Percentiles rank a stretch among this genome's conserved stretches.
Evolutionary conservation across 257 asterid genomes (phyloP).

Genomic region (Przewalskia tangutica): DNA sequence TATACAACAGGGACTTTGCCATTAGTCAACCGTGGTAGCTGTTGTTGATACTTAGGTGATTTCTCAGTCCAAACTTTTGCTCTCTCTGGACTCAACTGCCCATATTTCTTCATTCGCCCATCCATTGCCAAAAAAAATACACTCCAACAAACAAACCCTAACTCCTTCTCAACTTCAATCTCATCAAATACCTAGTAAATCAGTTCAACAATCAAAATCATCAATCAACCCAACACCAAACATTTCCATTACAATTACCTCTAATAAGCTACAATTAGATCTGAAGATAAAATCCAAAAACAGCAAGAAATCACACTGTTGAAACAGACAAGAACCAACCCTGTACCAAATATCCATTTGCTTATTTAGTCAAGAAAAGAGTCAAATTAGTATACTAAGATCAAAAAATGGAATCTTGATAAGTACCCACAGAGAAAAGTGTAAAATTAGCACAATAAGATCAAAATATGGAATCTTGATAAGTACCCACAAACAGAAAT

Average conservation of each 20-base stretch:
- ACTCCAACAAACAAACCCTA: neutral
- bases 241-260: neutral
- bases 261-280: neutral
- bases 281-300: neutral
- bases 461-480: too few relatives aligned
- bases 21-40: conserved; percentile 20
- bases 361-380: neutral
- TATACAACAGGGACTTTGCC: conserved; percentile 63
- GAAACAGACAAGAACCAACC: neutral
- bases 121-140: conserved; percentile 23
- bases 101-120: conserved; percentile 49
- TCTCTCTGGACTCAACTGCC: conserved; percentile 74
- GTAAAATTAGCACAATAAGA: too few relatives aligned
- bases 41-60: conserved; percentile 59
- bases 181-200: neutral
- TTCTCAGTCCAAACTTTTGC: conserved; percentile 94
- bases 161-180: neutral
- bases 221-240: neutral
- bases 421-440: too few relatives aligned
- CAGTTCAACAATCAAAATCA: neutral
- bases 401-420: too few relatives aligned
- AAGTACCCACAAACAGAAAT: too few relatives aligned
- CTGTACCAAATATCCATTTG: neutral
- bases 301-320: neutral
- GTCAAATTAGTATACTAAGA: neutral